Evolutionary conservation across 2,329 filamentous ascomycete species (phyloP).

Genomic region (Aspergillus pseudotamarii): DNA sequence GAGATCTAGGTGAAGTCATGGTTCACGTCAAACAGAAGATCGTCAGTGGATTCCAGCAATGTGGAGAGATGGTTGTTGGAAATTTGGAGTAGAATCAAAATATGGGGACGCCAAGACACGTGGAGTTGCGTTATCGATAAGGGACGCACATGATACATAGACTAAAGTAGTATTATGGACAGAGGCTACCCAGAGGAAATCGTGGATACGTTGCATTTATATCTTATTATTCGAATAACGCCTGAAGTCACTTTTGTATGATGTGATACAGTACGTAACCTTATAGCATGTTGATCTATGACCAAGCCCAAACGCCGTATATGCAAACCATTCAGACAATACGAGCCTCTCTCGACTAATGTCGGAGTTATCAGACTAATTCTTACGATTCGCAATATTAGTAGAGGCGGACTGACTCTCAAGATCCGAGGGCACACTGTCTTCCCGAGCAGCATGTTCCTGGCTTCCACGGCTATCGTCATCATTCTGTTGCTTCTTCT

Average conservation of each 20-base stretch:
- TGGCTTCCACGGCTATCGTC: conserved; percentile 24
- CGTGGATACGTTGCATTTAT: neutral
- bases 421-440: neutral
- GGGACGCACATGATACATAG: neutral
- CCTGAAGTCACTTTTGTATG: neutral
- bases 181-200: too few species aligned
- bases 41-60: neutral
- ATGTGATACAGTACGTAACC: neutral
- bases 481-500: conserved; percentile 33
- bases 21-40: neutral
- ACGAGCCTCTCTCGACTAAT: neutral
- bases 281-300: neutral
- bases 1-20: neutral
- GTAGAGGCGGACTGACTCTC: neutral
- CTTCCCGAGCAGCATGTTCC: neutral
- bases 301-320: neutral
- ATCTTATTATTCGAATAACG: neutral
- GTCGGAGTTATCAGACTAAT: neutral
- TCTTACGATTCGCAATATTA: neutral
- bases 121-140: conserved; percentile 6
- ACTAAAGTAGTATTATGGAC: neutral
- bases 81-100: neutral
- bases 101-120: conserved; percentile 4
- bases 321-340: neutral
- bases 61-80: conserved; percentile 3